Percentiles rank a stretch among this genome's conserved stretches.
Evolutionary conservation across 306 rosid species (phyloP).

Genomic region (Gastrolobium villosum): DNA sequence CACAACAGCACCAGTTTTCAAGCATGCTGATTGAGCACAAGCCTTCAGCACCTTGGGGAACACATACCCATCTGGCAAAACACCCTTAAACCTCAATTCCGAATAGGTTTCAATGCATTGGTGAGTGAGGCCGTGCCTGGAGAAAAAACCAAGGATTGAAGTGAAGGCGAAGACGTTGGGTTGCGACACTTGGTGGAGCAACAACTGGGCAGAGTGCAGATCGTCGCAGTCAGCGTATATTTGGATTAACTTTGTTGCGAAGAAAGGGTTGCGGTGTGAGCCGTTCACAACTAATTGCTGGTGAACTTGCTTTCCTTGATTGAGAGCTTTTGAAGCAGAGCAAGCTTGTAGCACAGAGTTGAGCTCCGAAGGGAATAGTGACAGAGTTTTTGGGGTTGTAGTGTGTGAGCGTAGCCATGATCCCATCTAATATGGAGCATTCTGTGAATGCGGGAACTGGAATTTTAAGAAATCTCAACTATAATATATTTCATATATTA

Average conservation of each 20-base stretch:
- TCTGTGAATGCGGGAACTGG: background rate
- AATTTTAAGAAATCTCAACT: too few relatives aligned
- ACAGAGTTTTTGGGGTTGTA: slow-evolving; percentile 29
- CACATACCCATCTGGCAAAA: slow-evolving; percentile 55
- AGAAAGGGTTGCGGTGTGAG: slow-evolving; percentile 45
- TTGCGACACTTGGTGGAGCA: slow-evolving; percentile 46
- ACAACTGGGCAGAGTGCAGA: slow-evolving; percentile 36
- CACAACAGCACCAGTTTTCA: slow-evolving; percentile 45
- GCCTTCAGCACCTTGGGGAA: slow-evolving; percentile 63
- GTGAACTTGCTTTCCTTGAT: slow-evolving; percentile 59
- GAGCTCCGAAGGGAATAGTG: slow-evolving; percentile 36
- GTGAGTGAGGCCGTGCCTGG: slow-evolving; percentile 39
- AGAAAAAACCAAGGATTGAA: slow-evolving; percentile 53
- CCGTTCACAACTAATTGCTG: slow-evolving; percentile 40
- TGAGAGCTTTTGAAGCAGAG: slow-evolving; percentile 48
- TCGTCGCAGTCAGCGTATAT: slow-evolving; percentile 59
- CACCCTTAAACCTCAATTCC: slow-evolving; percentile 41
- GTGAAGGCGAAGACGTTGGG: slow-evolving; percentile 67
- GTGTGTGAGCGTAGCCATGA: slow-evolving; percentile 34
- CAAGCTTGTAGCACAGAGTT: slow-evolving; percentile 52
- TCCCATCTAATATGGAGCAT: slow-evolving; percentile 20
- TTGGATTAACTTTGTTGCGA: slow-evolving; percentile 58
- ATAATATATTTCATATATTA: too few relatives aligned
- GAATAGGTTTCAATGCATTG: slow-evolving; percentile 48
- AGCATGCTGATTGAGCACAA: slow-evolving; percentile 44